Percentiles rank a stretch among this genome's conserved stretches.
These are phyloP conservation scores for Drechslera avenae DNA, from an alignment of 2,329 filamentous ascomycete genomes.

Conservation along the genomic window DNA sequence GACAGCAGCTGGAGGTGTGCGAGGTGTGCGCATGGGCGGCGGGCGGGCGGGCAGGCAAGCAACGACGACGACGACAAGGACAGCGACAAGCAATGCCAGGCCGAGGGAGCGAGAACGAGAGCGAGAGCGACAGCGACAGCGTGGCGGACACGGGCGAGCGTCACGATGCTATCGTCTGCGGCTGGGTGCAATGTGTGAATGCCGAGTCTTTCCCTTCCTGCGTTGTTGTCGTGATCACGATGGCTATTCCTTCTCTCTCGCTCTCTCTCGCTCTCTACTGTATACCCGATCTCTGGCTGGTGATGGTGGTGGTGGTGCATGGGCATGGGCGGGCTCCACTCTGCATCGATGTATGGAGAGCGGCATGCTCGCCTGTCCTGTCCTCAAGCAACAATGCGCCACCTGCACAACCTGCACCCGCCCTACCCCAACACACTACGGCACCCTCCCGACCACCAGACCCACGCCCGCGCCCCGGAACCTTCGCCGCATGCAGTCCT, in stretches of 20 bases:
- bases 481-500: neutral
- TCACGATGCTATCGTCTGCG: no score
- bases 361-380: constrained; percentile 6
- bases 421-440: constrained; percentile 8
- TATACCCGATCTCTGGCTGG: neutral
- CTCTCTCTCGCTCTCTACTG: no score
- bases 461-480: neutral
- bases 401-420: constrained; percentile 7
- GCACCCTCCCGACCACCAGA: constrained; percentile 6
- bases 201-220: no score
- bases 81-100: constrained; percentile 11
- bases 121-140: neutral
- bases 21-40: constrained; percentile 27
- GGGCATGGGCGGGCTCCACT: constrained; percentile 10
- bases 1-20: constrained; percentile 24
- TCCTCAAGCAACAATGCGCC: constrained; percentile 13
- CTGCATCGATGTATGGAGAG: constrained; percentile 9
- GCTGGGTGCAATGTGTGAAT: no score
- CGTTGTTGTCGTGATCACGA: no score
- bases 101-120: constrained; percentile 1
- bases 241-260: no score
- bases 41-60: neutral
- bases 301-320: neutral
- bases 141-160: no score
- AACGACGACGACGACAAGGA: neutral